phyloP scores from a whole-genome alignment of 2,329 filamentous ascomycete species.

The Oidium heveae region DNA sequence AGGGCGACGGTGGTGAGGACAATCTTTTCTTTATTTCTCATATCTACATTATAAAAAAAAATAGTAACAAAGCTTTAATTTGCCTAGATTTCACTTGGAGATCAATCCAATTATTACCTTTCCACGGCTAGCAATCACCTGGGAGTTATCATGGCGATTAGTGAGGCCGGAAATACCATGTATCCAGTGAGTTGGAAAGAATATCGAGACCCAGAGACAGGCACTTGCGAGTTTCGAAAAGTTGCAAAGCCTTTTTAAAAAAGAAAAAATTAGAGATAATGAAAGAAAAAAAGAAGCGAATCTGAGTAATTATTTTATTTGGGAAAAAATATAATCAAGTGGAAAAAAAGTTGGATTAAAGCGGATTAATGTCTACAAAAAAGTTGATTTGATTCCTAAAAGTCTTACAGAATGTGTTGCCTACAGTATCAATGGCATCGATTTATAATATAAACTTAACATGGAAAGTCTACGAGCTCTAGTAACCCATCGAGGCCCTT shows the following conservation, averaged over 20 bases:
- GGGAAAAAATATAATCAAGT: too few species aligned
- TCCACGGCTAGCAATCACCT: conserved; percentile 76
- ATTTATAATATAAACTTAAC: too few species aligned
- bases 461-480: too few species aligned
- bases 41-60: neutral
- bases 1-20: conserved; percentile 45
- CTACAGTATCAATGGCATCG: too few species aligned
- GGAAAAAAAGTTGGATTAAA: too few species aligned
- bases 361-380: too few species aligned
- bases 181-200: conserved; percentile 88
- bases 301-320: too few species aligned
- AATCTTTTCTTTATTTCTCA: neutral
- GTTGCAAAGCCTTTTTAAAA: conserved; percentile 66
- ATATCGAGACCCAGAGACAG: conserved; percentile 63
- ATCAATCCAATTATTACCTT: conserved; percentile 90
- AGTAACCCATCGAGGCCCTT: too few species aligned
- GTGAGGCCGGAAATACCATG: conserved; percentile 74
- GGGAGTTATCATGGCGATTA: conserved; percentile 80
- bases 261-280: too few species aligned
- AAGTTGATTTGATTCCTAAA: too few species aligned
- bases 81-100: conserved; percentile 68
- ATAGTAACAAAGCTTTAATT: neutral
- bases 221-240: conserved; percentile 56
- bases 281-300: too few species aligned
- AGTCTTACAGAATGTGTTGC: too few species aligned